Percentiles rank a stretch among this genome's conserved stretches.
These are phyloP conservation scores for Kregervanrija fluxuum DNA, from an alignment of 805 yeast species.

Conservation along the genomic window DNA sequence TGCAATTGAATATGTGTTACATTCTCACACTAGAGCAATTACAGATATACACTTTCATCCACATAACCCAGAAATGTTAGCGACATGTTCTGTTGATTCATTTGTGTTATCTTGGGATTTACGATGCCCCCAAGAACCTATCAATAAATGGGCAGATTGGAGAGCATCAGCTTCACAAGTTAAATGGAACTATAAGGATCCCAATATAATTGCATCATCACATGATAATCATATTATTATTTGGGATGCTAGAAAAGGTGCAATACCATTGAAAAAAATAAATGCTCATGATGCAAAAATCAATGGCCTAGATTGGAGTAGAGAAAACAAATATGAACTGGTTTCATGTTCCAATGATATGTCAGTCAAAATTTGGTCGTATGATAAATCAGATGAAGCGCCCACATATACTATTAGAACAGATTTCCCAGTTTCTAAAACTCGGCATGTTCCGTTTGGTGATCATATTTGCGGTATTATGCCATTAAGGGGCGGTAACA, in stretches of 20 bases:
- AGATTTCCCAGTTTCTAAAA: conserved; percentile 82
- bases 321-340: conserved; percentile 49
- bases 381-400: conserved; percentile 30
- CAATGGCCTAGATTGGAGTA: conserved; percentile 81
- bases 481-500: conserved; percentile 85
- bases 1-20: conserved; percentile 83
- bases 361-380: conserved; percentile 79
- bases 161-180: conserved; percentile 91
- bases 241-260: conserved; percentile 87
- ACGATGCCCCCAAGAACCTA: conserved; percentile 70
- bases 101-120: conserved; percentile 87
- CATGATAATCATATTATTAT: conserved; percentile 75
- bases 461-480: conserved; percentile 72
- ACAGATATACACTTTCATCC: conserved; percentile 95
- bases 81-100: conserved; percentile 91
- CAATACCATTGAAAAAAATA: conserved; percentile 60
- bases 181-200: conserved; percentile 79
- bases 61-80: conserved; percentile 73
- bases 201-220: conserved; percentile 73
- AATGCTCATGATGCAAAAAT: conserved; percentile 80
- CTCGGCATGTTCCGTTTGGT: conserved; percentile 86
- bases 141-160: conserved; percentile 85
- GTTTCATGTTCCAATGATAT: conserved; percentile 84
- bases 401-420: conserved; percentile 60
- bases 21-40: conserved; percentile 87